phyloP scores from a whole-genome alignment of 2,329 filamentous ascomycete genomes.

The Clarireedia sp. region DNA sequence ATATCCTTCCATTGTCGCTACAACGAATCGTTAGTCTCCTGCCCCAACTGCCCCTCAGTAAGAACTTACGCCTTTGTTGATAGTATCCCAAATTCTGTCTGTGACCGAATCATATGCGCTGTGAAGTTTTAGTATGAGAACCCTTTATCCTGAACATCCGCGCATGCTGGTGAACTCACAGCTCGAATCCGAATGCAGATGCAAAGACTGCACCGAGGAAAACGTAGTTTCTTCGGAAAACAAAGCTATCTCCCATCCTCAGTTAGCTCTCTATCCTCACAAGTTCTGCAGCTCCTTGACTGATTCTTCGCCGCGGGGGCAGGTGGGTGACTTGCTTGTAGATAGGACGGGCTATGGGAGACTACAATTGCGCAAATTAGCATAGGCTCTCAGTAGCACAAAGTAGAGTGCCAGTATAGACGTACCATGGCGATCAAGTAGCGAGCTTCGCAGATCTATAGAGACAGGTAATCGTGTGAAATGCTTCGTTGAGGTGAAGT shows the following conservation, averaged over 20 bases:
- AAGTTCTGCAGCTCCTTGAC: background rate
- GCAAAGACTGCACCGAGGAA: conserved; percentile 84
- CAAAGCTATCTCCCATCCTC: conserved; percentile 45
- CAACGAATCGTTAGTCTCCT: conserved; percentile 28
- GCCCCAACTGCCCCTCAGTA: background rate
- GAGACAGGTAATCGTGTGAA: conserved; percentile 1
- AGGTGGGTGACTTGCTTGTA: conserved; percentile 28
- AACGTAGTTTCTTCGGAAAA: conserved; percentile 80
- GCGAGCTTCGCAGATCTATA: conserved; percentile 1
- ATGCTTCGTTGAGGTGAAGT: conserved; percentile 3
- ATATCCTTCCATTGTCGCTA: conserved; percentile 99
- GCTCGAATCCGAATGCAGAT: conserved; percentile 82
- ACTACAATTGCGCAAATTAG: background rate
- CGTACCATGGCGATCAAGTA: conserved; percentile 7
- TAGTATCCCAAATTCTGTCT: conserved; percentile 80
- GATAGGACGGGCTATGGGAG: conserved; percentile 20
- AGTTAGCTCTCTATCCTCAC: conserved; percentile 12
- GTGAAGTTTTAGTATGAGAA: conserved; percentile 16
- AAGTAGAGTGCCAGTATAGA: background rate
- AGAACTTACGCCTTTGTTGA: conserved; percentile 81
- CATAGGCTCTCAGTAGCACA: background rate
- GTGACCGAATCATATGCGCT: conserved; percentile 78
- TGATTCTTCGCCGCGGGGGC: background rate
- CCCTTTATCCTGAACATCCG: background rate
- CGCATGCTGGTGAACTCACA: conserved; percentile 52